Evolutionary conservation across 495 filamentous ascomycete species (phyloP), one percentile per base, ranked within the genome.

Genomic region (Aspergillus sclerotiicarbonarius): DNA sequence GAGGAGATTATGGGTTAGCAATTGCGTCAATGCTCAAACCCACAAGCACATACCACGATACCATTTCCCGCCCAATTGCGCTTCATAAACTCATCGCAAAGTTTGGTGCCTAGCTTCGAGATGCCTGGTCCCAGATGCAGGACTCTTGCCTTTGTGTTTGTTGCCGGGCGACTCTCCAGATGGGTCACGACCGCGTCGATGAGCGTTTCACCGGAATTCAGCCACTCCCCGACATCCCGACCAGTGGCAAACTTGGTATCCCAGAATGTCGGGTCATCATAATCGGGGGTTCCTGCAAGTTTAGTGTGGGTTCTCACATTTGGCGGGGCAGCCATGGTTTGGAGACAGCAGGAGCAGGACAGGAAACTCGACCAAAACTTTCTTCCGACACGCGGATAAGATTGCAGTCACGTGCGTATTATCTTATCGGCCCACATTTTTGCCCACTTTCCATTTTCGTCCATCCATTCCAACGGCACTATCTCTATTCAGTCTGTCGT

Each of bases 141-240:
- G 21, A 70, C 70, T 21, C 64, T 39, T 2, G 8, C 31, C 7
- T 29, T 45, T 13, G 33, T 13, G 12, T 55, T 6, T n/a, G 52
- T 32, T 15, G n/a, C 35, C 9, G 47, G 18, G 10, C 57, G 63
- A 7, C 37, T 32, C 5, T 75, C 67, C 30, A 76, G 47, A 39
- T 67, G 57, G 6, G 66, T 56, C 54, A 76, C 20, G 6, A 67
- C 67, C 1, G 62, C 59, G 6, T 72, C 71, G 10, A 78, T 53
- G 12, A 78, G 57, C 10, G 56, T 54, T 31, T 76, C 67, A 41
- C 75, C 75, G 6, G 72, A 46, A 41, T 78, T 78, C 49, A 78
- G 53, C 75, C 75, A 78, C 62, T 78, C 75, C 16, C 75, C 73
- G 8, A 74, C 68, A 68, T 78, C 75, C 15, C 58, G 64, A 15